phyloP scores from a whole-genome alignment of 2,329 filamentous ascomycete species.

The Claviceps paspali region DNA sequence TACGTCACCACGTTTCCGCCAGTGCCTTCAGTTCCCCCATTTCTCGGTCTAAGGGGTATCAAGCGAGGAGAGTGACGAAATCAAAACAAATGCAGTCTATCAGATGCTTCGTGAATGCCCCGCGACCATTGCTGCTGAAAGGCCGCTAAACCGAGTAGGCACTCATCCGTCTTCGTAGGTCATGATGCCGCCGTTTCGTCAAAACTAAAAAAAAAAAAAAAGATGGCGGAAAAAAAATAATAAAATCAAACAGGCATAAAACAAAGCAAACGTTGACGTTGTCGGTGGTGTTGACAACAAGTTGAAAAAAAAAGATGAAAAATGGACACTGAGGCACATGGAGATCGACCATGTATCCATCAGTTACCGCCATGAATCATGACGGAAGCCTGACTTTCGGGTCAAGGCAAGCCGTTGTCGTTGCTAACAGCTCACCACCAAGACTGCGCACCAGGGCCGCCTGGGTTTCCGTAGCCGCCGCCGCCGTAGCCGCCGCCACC shows the following conservation, averaged over 20 bases:
- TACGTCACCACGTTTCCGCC: conserved; percentile 21
- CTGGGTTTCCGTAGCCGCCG: conserved; percentile 47
- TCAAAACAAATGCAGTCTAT: conserved; percentile 30
- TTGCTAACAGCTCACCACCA: conserved; percentile 38
- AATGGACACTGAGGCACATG: conserved; percentile 1
- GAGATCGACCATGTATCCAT: conserved; percentile 7
- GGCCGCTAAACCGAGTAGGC: conserved; percentile 17
- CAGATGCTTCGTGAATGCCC: conserved; percentile 27
- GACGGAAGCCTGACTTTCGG: not conserved
- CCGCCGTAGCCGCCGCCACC: conserved; percentile 27
- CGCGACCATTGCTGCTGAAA: conserved; percentile 21
- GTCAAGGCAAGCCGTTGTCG: conserved; percentile 3
- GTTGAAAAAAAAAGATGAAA: conserved; percentile 5
- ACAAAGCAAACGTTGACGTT: conserved; percentile 1
- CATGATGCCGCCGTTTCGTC: conserved; percentile 28
- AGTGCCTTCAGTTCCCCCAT: conserved; percentile 23
- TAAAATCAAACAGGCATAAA: conserved; percentile 7
- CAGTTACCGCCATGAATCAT: conserved; percentile 2
- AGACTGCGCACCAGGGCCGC: conserved; percentile 49
- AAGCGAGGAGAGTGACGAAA: conserved; percentile 27
- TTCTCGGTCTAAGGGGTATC: conserved; percentile 30
- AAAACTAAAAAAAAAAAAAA: conserved; percentile 12
- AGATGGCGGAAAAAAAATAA: conserved; percentile 7
- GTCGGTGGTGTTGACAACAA: not conserved
- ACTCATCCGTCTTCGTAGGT: conserved; percentile 21